Conservation (phyloP, 2,329 filamentous ascomycete species). For the Xylaria multiplex region DNA sequence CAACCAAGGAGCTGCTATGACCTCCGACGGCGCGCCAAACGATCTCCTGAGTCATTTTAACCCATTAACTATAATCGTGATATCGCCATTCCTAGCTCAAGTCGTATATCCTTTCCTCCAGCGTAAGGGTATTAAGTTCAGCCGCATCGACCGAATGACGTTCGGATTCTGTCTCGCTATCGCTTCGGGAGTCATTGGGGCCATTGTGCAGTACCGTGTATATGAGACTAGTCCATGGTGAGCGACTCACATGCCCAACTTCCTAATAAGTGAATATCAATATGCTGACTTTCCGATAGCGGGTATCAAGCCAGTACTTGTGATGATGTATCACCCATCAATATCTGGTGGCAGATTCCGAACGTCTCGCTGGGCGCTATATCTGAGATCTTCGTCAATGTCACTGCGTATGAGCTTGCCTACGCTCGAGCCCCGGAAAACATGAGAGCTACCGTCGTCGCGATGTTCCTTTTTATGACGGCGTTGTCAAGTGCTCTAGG, state of each 20-base stretch:
- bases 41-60: slow-evolving; percentile 70
- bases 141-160: slow-evolving; percentile 66
- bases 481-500: slow-evolving; percentile 65
- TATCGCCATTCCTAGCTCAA: slow-evolving; percentile 62
- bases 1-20: slow-evolving; percentile 56
- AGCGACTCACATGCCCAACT: slow-evolving; percentile 13
- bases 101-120: slow-evolving; percentile 67
- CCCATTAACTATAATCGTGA: slow-evolving; percentile 67
- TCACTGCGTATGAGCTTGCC: slow-evolving; percentile 73
- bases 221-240: slow-evolving; percentile 65
- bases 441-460: slow-evolving; percentile 69
- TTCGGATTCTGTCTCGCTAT: slow-evolving; percentile 64
- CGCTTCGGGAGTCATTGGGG: slow-evolving; percentile 64
- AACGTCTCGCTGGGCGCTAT: slow-evolving; percentile 63
- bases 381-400: slow-evolving; percentile 68
- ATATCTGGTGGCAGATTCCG: slow-evolving; percentile 63
- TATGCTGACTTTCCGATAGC: slow-evolving; percentile 33
- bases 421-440: slow-evolving; percentile 73
- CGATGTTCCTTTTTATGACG: slow-evolving; percentile 66
- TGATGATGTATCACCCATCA: slow-evolving; percentile 54
- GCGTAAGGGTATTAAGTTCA: slow-evolving; percentile 63
- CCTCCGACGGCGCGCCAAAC: slow-evolving; percentile 64
- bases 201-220: slow-evolving; percentile 67
- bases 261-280: not conserved
- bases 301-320: slow-evolving; percentile 58